phyloP scores from a whole-genome alignment of 352 stramenopile genomes.

The Pythium sp. region DNA sequence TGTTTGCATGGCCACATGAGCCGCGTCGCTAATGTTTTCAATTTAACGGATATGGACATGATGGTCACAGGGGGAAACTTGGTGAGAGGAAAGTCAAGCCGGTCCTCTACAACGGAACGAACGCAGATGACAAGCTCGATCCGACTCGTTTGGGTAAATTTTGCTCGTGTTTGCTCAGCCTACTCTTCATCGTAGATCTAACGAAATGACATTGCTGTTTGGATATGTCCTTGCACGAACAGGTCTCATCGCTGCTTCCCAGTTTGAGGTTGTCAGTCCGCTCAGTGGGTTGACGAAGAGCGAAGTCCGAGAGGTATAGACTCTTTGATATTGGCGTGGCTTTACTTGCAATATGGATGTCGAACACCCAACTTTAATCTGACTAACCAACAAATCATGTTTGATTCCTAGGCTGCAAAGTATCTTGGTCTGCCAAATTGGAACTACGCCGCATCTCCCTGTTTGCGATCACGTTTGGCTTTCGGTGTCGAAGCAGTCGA shows the following conservation, averaged over 20 bases:
- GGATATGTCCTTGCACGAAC: neutral
- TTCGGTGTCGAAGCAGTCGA: constrained; percentile 92
- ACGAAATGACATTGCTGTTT: neutral
- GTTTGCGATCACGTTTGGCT: constrained; percentile 92
- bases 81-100: constrained; percentile 13
- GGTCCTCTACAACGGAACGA: constrained; percentile 97
- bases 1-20: neutral
- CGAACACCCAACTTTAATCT: neutral
- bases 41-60: neutral
- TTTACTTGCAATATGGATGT: too few relatives aligned
- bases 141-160: constrained; percentile 58
- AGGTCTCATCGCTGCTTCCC: constrained; percentile 90
- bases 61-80: constrained; percentile 23
- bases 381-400: neutral
- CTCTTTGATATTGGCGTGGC: neutral
- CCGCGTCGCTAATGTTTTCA: too few relatives aligned
- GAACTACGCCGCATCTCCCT: constrained; percentile 95
- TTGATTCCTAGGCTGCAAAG: constrained; percentile 56
- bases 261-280: constrained; percentile 93
- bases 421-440: constrained; percentile 94
- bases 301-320: constrained; percentile 69
- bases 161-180: neutral
- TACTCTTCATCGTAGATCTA: neutral
- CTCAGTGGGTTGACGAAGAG: constrained; percentile 89
- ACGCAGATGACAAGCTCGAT: constrained; percentile 93